phyloP scores from a whole-genome alignment of 257 asterid genomes.

The Datura wrightii region DNA sequence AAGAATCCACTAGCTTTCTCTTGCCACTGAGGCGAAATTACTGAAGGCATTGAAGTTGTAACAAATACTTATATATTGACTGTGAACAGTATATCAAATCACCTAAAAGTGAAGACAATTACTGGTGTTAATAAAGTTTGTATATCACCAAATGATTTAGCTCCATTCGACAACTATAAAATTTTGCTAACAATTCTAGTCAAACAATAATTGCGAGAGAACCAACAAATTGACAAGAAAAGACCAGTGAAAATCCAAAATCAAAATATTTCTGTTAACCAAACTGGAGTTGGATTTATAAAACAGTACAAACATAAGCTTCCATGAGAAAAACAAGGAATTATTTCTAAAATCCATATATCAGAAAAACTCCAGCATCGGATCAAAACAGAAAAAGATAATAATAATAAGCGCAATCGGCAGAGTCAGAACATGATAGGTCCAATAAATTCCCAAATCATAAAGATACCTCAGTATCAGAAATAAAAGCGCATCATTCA shows the following conservation, averaged over 20 bases:
- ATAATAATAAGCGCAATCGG: background rate
- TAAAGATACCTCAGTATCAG: background rate
- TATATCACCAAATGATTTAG: background rate
- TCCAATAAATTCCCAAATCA: background rate
- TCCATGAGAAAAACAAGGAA: constrained; percentile 7
- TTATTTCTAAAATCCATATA: background rate
- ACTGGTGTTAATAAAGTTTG: background rate
- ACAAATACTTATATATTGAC: constrained; percentile 29
- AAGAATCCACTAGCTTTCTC: constrained; percentile 83
- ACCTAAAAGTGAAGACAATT: constrained; percentile 4
- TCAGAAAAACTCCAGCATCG: background rate
- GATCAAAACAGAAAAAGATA: background rate
- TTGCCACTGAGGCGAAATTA: constrained; percentile 80
- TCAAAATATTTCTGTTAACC: background rate
- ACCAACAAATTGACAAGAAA: constrained; percentile 13
- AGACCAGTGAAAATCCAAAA: background rate
- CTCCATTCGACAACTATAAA: constrained; percentile 10
- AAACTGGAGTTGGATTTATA: background rate
- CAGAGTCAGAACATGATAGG: background rate
- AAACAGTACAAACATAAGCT: background rate
- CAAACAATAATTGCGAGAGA: background rate
- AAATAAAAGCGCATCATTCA: background rate
- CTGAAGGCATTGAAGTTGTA: constrained; percentile 69
- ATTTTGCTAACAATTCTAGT: background rate
- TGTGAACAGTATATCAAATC: constrained; percentile 2